phyloP scores from a whole-genome alignment of 257 asterid species.

The Salvia rosmarinus region DNA sequence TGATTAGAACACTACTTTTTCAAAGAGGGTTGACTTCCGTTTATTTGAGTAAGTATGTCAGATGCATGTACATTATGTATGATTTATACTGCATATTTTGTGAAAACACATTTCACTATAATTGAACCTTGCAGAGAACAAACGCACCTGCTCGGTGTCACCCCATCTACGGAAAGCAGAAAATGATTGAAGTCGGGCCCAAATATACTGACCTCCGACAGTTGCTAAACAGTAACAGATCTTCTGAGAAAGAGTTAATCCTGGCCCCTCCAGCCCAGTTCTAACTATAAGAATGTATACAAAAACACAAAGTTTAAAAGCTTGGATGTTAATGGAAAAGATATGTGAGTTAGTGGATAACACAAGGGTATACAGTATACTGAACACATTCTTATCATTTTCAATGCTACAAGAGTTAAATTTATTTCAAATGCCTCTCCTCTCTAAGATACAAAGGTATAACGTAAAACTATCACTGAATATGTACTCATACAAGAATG shows the following conservation, averaged over 20 bases:
- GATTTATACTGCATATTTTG: background rate
- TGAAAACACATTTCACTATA: background rate
- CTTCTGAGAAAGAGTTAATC: conserved; percentile 86
- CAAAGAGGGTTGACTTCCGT: conserved; percentile 2
- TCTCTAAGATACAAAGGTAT: background rate
- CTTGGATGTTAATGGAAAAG: background rate
- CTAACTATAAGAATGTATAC: conserved; percentile 52
- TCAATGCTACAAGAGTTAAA: background rate
- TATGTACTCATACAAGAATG: background rate
- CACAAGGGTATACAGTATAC: conserved; percentile 1
- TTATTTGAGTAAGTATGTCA: background rate
- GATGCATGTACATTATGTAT: background rate
- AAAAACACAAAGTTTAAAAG: conserved; percentile 24
- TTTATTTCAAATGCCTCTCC: background rate
- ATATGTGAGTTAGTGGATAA: background rate
- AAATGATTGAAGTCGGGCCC: conserved; percentile 90
- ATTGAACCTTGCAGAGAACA: conserved; percentile 13
- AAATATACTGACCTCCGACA: conserved; percentile 92
- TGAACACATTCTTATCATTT: background rate
- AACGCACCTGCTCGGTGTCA: conserved; percentile 82
- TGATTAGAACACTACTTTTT: conserved; percentile 23
- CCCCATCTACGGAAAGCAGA: conserved; percentile 98
- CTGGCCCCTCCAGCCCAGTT: conserved; percentile 88
- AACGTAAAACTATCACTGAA: background rate
- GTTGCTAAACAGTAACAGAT: conserved; percentile 88